Evolutionary conservation across 257 asterid species (phyloP).

Genomic region (Capsicum pubescens): DNA sequence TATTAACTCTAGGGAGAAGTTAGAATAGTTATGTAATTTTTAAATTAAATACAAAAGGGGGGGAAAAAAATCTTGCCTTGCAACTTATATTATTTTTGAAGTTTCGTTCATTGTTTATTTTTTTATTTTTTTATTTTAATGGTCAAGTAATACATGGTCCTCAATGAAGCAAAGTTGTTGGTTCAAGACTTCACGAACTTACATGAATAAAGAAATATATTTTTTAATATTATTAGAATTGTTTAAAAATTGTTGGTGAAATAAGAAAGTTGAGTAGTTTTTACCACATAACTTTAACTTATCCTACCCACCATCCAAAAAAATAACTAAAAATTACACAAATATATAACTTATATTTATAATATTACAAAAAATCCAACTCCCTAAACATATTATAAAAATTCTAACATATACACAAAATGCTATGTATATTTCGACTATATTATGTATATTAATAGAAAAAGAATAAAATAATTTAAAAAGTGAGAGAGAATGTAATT

Average conservation of each 20-base stretch:
- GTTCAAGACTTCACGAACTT: neutral
- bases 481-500: too few relatives aligned
- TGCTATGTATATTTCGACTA: too few relatives aligned
- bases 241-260: slow-evolving; percentile 14
- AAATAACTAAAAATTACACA: neutral
- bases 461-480: too few relatives aligned
- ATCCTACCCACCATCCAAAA: too few relatives aligned
- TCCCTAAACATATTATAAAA: too few relatives aligned
- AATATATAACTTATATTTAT: too few relatives aligned
- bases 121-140: neutral
- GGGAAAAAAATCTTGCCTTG: neutral
- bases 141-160: neutral
- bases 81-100: neutral
- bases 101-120: neutral
- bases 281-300: neutral
- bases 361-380: too few relatives aligned
- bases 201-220: neutral
- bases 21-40: neutral
- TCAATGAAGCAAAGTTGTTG: slow-evolving; percentile 8
- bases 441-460: too few relatives aligned
- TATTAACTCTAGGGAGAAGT: neutral
- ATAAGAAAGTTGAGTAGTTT: neutral
- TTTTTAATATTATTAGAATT: neutral
- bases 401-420: too few relatives aligned
- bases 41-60: neutral